These are phyloP conservation scores for Amanita molliuscula DNA, from an alignment of 768 basidiomycete species.

Conservation along the genomic window DNA sequence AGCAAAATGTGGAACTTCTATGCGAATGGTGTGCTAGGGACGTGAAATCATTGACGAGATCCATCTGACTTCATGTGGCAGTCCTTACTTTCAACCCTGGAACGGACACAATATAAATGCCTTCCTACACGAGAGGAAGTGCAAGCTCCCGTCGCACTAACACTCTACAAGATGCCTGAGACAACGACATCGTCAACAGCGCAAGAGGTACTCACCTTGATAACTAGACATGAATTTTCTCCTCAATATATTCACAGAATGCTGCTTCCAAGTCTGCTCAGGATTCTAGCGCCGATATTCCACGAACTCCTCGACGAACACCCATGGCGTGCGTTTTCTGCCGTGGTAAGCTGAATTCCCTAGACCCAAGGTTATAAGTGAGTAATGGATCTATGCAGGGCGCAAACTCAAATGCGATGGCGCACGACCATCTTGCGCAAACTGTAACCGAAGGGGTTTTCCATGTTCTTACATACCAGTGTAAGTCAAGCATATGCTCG, in stretches of 20 bases:
- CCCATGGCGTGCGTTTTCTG: constrained; percentile 73
- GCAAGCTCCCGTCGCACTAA: background rate
- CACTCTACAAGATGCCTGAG: constrained; percentile 1
- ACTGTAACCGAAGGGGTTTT: constrained; percentile 50
- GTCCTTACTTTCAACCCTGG: background rate
- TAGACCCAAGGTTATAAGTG: background rate
- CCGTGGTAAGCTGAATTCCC: constrained; percentile 30
- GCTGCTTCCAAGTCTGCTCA: background rate
- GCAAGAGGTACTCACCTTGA: background rate
- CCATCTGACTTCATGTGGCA: background rate
- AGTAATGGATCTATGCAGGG: constrained; percentile 27
- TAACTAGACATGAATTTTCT: background rate
- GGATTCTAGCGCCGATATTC: background rate
- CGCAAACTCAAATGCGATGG: constrained; percentile 72
- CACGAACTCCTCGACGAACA: constrained; percentile 28
- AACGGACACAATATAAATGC: background rate
- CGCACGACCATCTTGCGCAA: constrained; percentile 47
- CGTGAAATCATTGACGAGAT: background rate
- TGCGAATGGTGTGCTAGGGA: background rate
- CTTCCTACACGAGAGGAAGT: background rate
- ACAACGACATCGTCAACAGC: background rate
- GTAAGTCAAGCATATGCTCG: constrained; percentile 29
- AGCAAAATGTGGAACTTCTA: background rate
- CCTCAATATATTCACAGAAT: background rate
- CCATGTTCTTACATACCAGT: constrained; percentile 57